Percentiles rank a stretch among this genome's conserved stretches.
These are phyloP conservation scores for Trichosanthes cucumerina DNA, from an alignment of 306 rosid species.

Conservation along the genomic window DNA sequence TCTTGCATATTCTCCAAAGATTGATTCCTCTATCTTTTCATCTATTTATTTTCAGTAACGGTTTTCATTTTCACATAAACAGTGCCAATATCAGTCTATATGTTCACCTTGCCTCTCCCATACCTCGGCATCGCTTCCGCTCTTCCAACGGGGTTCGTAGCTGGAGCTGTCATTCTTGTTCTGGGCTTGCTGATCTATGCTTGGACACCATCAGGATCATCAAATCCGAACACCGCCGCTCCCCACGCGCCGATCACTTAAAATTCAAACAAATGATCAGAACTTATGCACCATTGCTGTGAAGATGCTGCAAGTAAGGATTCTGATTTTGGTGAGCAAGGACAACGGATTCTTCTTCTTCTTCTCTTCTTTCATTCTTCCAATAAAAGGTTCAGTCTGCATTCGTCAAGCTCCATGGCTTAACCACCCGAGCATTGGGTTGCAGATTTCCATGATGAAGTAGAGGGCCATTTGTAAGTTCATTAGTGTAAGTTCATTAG, in stretches of 20 bases:
- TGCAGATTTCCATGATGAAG: neutral
- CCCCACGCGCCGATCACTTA: neutral
- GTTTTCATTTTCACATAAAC: constrained; percentile 17
- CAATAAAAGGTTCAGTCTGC: neutral
- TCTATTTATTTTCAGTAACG: neutral
- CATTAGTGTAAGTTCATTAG: neutral
- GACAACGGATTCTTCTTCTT: neutral
- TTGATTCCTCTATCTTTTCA: neutral
- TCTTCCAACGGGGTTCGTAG: constrained; percentile 67
- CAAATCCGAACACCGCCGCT: neutral
- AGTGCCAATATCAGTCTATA: constrained; percentile 67
- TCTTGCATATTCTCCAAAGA: neutral
- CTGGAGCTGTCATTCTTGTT: constrained; percentile 55
- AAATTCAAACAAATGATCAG: neutral
- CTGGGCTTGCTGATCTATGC: constrained; percentile 63
- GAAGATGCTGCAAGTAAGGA: neutral
- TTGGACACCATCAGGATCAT: constrained; percentile 35
- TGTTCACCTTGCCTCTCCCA: constrained; percentile 81
- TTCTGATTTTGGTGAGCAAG: neutral
- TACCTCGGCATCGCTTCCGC: constrained; percentile 64
- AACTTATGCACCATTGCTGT: neutral
- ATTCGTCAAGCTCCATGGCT: neutral
- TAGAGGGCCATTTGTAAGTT: constrained; percentile 3
- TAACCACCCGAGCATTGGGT: neutral
- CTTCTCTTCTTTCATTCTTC: neutral